Conservation (phyloP, 2,329 filamentous ascomycete genomes). For the Colletotrichum somersetense region DNA sequence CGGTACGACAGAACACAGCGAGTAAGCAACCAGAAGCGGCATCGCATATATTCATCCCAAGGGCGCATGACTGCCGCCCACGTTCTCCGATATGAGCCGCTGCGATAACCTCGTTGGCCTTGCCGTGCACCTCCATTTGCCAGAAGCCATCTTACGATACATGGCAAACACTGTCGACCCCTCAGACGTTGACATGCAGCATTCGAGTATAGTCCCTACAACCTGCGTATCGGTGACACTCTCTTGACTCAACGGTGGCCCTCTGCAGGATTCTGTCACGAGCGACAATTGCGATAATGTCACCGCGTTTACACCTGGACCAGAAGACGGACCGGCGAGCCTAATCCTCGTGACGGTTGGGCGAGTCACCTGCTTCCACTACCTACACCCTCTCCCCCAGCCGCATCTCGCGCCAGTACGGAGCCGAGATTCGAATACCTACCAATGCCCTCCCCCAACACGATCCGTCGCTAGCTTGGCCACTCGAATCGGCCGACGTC, state of each 20-base stretch:
- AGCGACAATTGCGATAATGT: constrained; percentile 29
- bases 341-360: constrained; percentile 30
- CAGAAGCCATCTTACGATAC: not conserved
- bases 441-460: constrained; percentile 3
- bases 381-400: constrained; percentile 8
- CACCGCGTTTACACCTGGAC: constrained; percentile 29
- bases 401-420: constrained; percentile 20
- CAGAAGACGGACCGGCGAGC: constrained; percentile 26
- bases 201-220: too few relatives aligned
- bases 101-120: not conserved
- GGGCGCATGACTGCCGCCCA: not conserved
- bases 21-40: constrained; percentile 1
- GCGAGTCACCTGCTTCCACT: constrained; percentile 24
- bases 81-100: not conserved
- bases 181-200: constrained; percentile 2
- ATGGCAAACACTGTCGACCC: not conserved
- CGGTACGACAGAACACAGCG: constrained; percentile 17
- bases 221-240: not conserved
- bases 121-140: not conserved
- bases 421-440: constrained; percentile 31
- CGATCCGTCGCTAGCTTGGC: constrained; percentile 3
- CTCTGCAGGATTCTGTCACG: constrained; percentile 23
- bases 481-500: not conserved
- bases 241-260: constrained; percentile 11
- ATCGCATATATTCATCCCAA: not conserved